Percentiles rank a stretch among this genome's conserved stretches.
These are phyloP conservation scores for Diaporthe aspalathi DNA, from an alignment of 2,329 filamentous ascomycete genomes.

Conservation along the genomic window DNA sequence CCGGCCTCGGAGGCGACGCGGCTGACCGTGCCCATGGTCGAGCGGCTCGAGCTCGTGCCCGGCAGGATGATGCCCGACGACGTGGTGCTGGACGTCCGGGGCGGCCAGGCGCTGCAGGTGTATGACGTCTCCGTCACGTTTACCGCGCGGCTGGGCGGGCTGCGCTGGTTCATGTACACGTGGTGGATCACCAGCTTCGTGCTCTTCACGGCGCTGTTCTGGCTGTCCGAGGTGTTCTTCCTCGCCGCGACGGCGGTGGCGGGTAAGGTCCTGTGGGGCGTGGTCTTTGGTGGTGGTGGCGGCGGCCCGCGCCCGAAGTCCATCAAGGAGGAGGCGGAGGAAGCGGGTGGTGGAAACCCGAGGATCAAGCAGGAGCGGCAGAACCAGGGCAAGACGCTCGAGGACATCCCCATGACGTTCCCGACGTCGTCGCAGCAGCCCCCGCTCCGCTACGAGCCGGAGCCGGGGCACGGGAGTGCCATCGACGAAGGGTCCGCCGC, in stretches of 20 bases:
- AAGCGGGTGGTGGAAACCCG: neutral
- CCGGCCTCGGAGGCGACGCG: constrained; percentile 72
- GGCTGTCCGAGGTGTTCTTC: constrained; percentile 78
- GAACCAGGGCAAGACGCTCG: constrained; percentile 4
- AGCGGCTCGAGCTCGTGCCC: constrained; percentile 72
- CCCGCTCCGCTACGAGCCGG: constrained; percentile 43
- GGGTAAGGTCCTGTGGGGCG: constrained; percentile 69
- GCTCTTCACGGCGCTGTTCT: constrained; percentile 78
- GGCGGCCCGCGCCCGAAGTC: constrained; percentile 33
- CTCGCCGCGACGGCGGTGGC: constrained; percentile 56
- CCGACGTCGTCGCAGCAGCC: constrained; percentile 37
- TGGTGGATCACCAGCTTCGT: constrained; percentile 78
- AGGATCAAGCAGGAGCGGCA: constrained; percentile 34
- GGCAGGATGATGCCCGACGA: constrained; percentile 54
- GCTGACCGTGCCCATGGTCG: constrained; percentile 77
- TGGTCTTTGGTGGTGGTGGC: constrained; percentile 48
- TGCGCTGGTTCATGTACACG: constrained; percentile 89
- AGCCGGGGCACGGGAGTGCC: constrained; percentile 40
- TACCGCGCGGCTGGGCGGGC: constrained; percentile 78
- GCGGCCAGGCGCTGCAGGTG: constrained; percentile 77
- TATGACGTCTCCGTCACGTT: constrained; percentile 78
- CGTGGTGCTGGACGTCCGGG: constrained; percentile 74
- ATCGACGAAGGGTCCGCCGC: neutral
- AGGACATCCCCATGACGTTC: constrained; percentile 40
- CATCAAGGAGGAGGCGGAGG: constrained; percentile 45